Evolutionary conservation across 805 yeast species (phyloP).

Genomic region (Wickerhamiella kurtzmanii): DNA sequence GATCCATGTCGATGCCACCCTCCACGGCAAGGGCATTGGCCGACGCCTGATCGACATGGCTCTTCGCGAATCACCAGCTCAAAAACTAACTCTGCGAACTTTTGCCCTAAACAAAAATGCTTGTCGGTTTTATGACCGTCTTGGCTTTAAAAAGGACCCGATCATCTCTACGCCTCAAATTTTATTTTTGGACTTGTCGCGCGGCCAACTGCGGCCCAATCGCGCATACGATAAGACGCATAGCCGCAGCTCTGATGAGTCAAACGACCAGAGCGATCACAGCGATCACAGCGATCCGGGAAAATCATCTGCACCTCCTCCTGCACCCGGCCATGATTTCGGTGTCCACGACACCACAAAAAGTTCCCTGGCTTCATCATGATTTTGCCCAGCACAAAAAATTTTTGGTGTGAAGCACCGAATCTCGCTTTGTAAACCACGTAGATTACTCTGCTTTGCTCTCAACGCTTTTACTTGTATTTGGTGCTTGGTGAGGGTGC

Average conservation of each 20-base stretch:
- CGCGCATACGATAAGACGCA: background rate
- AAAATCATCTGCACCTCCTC: too few species aligned
- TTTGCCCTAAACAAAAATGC: conserved; percentile 19
- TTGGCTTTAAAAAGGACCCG: conserved; percentile 11
- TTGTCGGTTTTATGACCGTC: conserved; percentile 13
- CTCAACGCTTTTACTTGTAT: too few species aligned
- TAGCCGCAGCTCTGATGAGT: background rate
- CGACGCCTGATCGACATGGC: conserved; percentile 12
- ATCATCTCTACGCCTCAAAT: background rate
- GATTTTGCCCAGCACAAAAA: too few species aligned
- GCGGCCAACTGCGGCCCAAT: too few species aligned
- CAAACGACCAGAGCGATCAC: background rate
- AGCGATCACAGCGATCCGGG: too few species aligned
- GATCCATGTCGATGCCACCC: conserved; percentile 16
- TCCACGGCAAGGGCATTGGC: conserved; percentile 19
- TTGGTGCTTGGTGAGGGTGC: too few species aligned
- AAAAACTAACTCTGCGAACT: conserved; percentile 17
- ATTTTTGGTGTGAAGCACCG: too few species aligned
- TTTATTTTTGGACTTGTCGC: background rate
- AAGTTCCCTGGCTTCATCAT: too few species aligned
- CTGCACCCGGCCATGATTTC: too few species aligned
- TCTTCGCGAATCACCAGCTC: conserved; percentile 1
- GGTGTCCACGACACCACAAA: too few species aligned
- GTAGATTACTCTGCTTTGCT: too few species aligned
- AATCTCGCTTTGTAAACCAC: too few species aligned